Base-by-base conservation (phyloP, 352 stramenopile genomes). In the Saprolegnia diclina region DNA sequence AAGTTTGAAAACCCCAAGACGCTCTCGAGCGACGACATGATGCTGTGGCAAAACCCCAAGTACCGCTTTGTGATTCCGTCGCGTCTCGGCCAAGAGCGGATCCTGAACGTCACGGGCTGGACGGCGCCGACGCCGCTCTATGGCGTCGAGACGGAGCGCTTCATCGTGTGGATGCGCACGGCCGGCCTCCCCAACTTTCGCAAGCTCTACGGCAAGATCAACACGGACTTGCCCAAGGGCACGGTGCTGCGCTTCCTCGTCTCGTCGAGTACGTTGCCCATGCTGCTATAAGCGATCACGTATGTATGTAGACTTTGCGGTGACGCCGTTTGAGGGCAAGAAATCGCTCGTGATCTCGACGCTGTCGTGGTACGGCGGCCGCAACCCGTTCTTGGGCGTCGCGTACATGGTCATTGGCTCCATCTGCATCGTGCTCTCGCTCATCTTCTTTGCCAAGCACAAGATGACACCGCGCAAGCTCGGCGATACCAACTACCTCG, bases 111-210 rank as follows among this genome's bases (percentile, higher is more conserved):
- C 14, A 72, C 65, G 22, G 65, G n/a, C 16, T 72, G 65, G 65
- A 72, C 65, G 16, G 46, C 19, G 24, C 7, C 65, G 0, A 56
- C 65, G 13, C 14, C 32, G 6, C 19, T 19, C 0, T 72, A 72
- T 22, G 86, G 88, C 26, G 90, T 97, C 0, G 79, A 80, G 7
- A 94, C 97, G 73, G 93, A 98, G 71, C 91, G 97, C 72, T 98
- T 98, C 77, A 89, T 97, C 19, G 88, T 98, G 5, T 98, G 94
- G 94, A 98, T 98, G 93, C 74, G 89, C n/a, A 88, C 83, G 13
- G 92, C 93, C 0, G 88, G 81, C 0, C 73, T 97, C 16, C 87
- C 90, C 6, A 81, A 76, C 26, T 98, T 98, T 77, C 80, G 93
- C 42, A 98, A 98, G 77, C 77, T 98, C 1, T 98, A 98, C 71